Percentiles rank a stretch among this genome's conserved stretches.
phyloP scores from a whole-genome alignment of 106 monocot genomes.

The Cymbidium sinense region DNA sequence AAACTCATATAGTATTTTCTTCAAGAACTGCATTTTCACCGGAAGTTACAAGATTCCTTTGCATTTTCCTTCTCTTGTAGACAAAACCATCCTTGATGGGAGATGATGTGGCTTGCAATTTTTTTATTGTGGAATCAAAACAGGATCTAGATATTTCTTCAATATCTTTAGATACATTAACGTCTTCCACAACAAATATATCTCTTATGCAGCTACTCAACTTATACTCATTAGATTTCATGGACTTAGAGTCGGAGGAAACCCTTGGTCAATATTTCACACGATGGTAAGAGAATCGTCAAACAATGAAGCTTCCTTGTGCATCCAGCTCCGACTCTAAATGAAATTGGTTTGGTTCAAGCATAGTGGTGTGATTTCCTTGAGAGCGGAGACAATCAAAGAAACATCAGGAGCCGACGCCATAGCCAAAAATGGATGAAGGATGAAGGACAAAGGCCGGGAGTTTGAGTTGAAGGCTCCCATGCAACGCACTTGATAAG shows the following conservation, averaged over 20 bases:
- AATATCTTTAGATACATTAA: conserved; percentile 1
- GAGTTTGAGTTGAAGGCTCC: too few relatives aligned
- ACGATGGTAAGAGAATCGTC: background rate
- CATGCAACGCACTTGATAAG: too few relatives aligned
- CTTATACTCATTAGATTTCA: conserved; percentile 5
- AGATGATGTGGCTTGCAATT: too few relatives aligned
- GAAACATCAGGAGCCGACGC: too few relatives aligned
- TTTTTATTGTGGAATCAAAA: too few relatives aligned
- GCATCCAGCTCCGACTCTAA: conserved; percentile 4
- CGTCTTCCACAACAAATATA: background rate
- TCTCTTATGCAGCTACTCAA: background rate
- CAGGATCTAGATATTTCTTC: too few relatives aligned
- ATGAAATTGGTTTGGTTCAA: background rate
- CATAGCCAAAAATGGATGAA: too few relatives aligned
- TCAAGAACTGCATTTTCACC: conserved; percentile 13
- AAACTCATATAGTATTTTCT: conserved; percentile 11
- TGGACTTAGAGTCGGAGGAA: conserved; percentile 12
- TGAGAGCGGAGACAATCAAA: too few relatives aligned
- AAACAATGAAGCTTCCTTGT: conserved; percentile 2
- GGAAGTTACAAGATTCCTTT: conserved; percentile 18
- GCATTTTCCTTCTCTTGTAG: conserved; percentile 47
- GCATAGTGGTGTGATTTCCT: too few relatives aligned
- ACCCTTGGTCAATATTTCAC: conserved; percentile 25
- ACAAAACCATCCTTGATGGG: too few relatives aligned
- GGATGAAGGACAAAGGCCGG: too few relatives aligned